Conservation (phyloP, 78 protist genomes). For the Polysphondylium violaceum region DNA sequence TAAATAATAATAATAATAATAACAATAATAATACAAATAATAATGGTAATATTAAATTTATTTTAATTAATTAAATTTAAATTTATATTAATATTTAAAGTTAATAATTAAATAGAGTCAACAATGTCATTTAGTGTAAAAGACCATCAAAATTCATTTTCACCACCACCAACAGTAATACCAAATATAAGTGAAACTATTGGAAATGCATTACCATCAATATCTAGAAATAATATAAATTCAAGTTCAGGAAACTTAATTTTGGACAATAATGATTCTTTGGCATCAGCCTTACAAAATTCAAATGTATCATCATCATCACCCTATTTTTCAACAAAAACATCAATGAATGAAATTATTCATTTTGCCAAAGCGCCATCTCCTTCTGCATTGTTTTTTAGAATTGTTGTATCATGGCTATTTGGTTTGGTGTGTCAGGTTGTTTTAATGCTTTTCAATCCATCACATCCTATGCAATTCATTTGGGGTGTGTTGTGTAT, state of each 20-base stretch:
- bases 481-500: conserved; percentile 68
- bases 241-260: not conserved
- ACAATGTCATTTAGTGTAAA: not conserved
- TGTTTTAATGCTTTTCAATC: conserved; percentile 56
- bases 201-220: too few species aligned
- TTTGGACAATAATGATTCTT: conserved; percentile 63
- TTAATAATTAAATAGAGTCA: too few species aligned
- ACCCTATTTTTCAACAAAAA: conserved; percentile 64
- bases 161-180: not conserved
- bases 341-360: conserved; percentile 36
- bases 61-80: too few species aligned
- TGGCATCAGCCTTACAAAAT: conserved; percentile 33
- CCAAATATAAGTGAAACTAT: too few species aligned
- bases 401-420: conserved; percentile 36
- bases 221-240: too few species aligned
- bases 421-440: conserved; percentile 44
- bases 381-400: not conserved
- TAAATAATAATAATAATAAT: conserved; percentile 19
- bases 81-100: too few species aligned
- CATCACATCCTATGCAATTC: conserved; percentile 56
- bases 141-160: not conserved
- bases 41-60: not conserved
- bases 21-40: not conserved
- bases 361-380: conserved; percentile 34
- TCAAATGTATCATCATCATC: conserved; percentile 47